Conservation (phyloP, 306 rosid genomes). For the Pachyrhizus erosus region DNA sequence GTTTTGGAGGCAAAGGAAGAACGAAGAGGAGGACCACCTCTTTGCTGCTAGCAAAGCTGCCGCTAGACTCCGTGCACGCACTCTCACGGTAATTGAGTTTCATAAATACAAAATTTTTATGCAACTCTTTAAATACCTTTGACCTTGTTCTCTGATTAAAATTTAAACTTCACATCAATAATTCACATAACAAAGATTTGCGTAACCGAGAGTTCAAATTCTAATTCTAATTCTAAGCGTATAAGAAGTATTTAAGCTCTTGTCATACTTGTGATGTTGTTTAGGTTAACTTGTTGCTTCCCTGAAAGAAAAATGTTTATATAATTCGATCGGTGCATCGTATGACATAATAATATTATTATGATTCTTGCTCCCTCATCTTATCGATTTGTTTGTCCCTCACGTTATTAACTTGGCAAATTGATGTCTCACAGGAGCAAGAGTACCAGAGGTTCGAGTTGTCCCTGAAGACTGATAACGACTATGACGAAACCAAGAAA, state of each 20-base stretch:
- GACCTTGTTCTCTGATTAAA: neutral
- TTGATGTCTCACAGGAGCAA: slow-evolving; percentile 58
- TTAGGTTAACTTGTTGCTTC: neutral
- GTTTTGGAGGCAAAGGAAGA: slow-evolving; percentile 76
- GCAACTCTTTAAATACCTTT: too few relatives aligned
- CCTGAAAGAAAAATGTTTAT: neutral
- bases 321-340: neutral
- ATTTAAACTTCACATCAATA: neutral
- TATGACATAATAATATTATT: too few relatives aligned
- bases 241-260: too few relatives aligned
- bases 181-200: too few relatives aligned
- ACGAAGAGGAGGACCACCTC: slow-evolving; percentile 78
- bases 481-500: slow-evolving; percentile 41
- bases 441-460: slow-evolving; percentile 62
- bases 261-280: too few relatives aligned
- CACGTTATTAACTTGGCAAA: too few relatives aligned
- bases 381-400: neutral
- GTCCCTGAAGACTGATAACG: slow-evolving; percentile 50
- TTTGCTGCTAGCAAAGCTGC: slow-evolving; percentile 85
- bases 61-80: slow-evolving; percentile 70
- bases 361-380: neutral
- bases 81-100: slow-evolving; percentile 58
- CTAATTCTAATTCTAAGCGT: too few relatives aligned
- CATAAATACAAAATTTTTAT: neutral
- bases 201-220: too few relatives aligned